phyloP scores from a whole-genome alignment of 768 basidiomycete species.

The Pleurotus eryngii region DNA sequence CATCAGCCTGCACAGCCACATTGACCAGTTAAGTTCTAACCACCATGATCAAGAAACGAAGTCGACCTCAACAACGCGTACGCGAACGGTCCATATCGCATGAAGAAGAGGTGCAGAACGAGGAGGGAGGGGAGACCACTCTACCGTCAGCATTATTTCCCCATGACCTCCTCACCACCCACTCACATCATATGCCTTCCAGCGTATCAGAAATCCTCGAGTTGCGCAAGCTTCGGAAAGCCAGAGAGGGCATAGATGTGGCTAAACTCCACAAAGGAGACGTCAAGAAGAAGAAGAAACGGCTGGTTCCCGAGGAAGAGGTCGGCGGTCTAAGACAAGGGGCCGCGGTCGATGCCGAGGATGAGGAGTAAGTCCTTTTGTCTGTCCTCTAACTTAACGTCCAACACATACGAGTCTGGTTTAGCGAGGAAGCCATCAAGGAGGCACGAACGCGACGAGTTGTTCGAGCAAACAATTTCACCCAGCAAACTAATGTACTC shows the following conservation, averaged over 20 bases:
- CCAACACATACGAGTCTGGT: conserved; percentile 1
- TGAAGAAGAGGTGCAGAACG: conserved; percentile 34
- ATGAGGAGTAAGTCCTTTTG: conserved; percentile 53
- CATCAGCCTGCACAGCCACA: background rate
- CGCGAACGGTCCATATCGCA: conserved; percentile 41
- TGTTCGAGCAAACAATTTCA: conserved; percentile 89
- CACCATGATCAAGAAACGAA: conserved; percentile 73
- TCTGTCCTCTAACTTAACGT: background rate
- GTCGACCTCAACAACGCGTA: conserved; percentile 56
- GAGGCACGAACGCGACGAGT: conserved; percentile 70
- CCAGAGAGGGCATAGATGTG: conserved; percentile 81
- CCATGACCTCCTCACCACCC: background rate
- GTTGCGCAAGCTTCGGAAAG: conserved; percentile 69
- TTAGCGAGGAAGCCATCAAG: conserved; percentile 60
- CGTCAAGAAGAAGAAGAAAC: conserved; percentile 65
- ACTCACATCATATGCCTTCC: conserved; percentile 8
- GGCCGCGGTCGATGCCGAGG: conserved; percentile 35
- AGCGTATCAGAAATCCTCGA: conserved; percentile 85
- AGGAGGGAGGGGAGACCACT: conserved; percentile 34
- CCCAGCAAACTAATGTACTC: conserved; percentile 91
- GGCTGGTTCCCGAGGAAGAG: conserved; percentile 45
- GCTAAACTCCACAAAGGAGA: conserved; percentile 85
- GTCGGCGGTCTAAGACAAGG: conserved; percentile 56
- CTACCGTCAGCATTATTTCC: conserved; percentile 43
- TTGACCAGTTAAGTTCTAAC: background rate